A percentile compares a stretch with the other conserved stretches of the same genome.
Conservation (phyloP, 208 protist species). For the Leishmania tropica region DNA sequence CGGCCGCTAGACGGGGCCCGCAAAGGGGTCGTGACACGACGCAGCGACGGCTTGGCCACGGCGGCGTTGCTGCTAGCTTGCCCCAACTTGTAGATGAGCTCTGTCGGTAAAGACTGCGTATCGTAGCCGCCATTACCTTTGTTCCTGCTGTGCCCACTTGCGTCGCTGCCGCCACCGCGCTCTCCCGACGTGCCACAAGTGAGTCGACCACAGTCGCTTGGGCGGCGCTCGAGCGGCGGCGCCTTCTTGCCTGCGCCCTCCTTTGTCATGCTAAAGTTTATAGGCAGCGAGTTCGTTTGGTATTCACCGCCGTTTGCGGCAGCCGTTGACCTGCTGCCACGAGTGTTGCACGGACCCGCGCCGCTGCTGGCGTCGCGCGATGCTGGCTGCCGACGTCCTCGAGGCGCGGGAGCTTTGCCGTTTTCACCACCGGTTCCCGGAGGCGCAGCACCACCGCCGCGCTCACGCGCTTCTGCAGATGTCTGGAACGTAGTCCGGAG, state of each 20-base stretch:
- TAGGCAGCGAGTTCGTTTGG: constrained; percentile 69
- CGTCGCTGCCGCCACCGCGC: neutral
- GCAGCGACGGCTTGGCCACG: constrained; percentile 14
- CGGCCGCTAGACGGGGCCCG: constrained; percentile 19
- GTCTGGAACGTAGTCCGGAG: constrained; percentile 17
- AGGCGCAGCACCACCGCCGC: neutral
- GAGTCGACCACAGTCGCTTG: constrained; percentile 11
- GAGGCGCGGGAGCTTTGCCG: neutral
- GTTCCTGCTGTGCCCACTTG: neutral
- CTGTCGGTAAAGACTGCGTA: constrained; percentile 70
- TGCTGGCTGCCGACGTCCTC: constrained; percentile 7
- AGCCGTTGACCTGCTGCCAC: neutral
- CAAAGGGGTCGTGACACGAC: constrained; percentile 14
- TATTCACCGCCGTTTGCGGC: constrained; percentile 24
- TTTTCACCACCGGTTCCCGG: neutral
- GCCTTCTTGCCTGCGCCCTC: neutral
- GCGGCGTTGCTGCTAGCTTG: constrained; percentile 13
- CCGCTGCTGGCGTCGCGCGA: constrained; percentile 13
- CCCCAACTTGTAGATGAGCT: constrained; percentile 54
- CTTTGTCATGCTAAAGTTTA: constrained; percentile 41
- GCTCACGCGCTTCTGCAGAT: constrained; percentile 15
- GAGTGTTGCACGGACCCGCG: neutral
- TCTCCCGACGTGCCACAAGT: constrained; percentile 14
- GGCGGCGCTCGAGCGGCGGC: constrained; percentile 5
- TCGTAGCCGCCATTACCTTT: constrained; percentile 37